Base-by-base conservation (phyloP, 768 basidiomycete species). In the Hemileccinum rubropunctum region DNA sequence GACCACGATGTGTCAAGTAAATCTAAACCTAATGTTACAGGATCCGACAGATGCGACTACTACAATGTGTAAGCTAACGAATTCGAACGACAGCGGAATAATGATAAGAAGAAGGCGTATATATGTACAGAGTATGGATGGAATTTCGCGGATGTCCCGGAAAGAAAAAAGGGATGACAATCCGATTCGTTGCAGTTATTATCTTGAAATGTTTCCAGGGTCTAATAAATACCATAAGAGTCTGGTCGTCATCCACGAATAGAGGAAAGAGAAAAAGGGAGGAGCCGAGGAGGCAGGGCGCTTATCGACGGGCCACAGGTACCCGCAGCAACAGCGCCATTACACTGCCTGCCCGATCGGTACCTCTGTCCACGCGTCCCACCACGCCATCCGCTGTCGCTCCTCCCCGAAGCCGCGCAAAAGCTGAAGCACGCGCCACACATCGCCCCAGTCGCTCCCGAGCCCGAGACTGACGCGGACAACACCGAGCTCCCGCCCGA, bases 401-500 rank as follows among this genome's bases (percentile, higher is more conserved):
- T 72, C 70, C 5, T 71, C 65, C 3, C 73, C 76, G 4, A 84
- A 72, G 11, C 71, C 69, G 8, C 70, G 60, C 34, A 76, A 76
- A 43, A 84, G 78, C 46, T 70, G 69, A 9, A 83, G 60, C 12
- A 84, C 73, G 41, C 71, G 75, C 78, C 82, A 83, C 1, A 82
- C 81, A 61, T 93, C 90, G 38, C 80, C 75, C 75, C 89, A 91
- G 61, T 84, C 81, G 52, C 81, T 91, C 39, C 82, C 88, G 23
- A 91, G 76, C 6, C 91, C 90, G 9, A 93, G 76, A 56, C 88
- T 91, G 51, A 89, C 77, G 44, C 88, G 74, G 21, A 90, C 80
- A 34, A 88, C 86, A 3, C 86, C 89, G 12, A 88, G 71, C 63
- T 91, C 86, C 42, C 76, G 73, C 3, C 84, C 86, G 36, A 86